Evolutionary conservation across 2,329 filamentous ascomycete species (phyloP).

Genomic region (Conoideocrella luteorostrata): DNA sequence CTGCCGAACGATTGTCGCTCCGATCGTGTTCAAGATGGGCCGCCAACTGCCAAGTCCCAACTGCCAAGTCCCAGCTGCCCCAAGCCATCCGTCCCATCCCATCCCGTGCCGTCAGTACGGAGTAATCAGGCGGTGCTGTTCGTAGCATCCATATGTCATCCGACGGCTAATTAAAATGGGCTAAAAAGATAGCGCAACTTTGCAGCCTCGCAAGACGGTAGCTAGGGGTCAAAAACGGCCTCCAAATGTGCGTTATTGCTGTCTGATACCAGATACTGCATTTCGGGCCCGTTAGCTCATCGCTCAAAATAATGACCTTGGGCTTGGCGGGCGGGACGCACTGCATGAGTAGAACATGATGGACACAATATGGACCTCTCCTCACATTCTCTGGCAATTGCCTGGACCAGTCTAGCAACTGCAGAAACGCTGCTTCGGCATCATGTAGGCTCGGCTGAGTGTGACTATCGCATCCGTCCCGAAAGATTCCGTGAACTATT

Average conservation of each 20-base stretch:
- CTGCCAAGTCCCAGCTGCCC: too few relatives aligned
- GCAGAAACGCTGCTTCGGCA: not conserved
- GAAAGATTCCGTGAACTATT: not conserved
- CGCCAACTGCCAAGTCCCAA: too few relatives aligned
- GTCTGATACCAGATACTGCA: slow-evolving; percentile 2
- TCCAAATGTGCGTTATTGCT: not conserved
- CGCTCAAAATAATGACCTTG: not conserved
- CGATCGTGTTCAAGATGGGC: too few relatives aligned
- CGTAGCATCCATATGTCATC: too few relatives aligned
- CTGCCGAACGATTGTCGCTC: too few relatives aligned
- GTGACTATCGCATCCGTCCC: too few relatives aligned
- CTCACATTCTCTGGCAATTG: not conserved
- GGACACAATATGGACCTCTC: not conserved
- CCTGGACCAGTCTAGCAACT: not conserved
- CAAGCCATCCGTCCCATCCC: too few relatives aligned
- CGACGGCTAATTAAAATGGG: too few relatives aligned
- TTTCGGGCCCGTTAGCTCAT: not conserved
- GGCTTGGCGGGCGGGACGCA: not conserved
- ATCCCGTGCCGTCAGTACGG: too few relatives aligned
- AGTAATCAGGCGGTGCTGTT: too few relatives aligned
- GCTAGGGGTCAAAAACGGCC: not conserved
- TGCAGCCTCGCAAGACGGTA: too few relatives aligned
- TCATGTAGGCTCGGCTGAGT: not conserved
- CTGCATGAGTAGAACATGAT: not conserved
- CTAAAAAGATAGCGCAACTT: too few relatives aligned